These are phyloP conservation scores for Collybia sordida DNA, from an alignment of 768 basidiomycete genomes.

Conservation along the genomic window DNA sequence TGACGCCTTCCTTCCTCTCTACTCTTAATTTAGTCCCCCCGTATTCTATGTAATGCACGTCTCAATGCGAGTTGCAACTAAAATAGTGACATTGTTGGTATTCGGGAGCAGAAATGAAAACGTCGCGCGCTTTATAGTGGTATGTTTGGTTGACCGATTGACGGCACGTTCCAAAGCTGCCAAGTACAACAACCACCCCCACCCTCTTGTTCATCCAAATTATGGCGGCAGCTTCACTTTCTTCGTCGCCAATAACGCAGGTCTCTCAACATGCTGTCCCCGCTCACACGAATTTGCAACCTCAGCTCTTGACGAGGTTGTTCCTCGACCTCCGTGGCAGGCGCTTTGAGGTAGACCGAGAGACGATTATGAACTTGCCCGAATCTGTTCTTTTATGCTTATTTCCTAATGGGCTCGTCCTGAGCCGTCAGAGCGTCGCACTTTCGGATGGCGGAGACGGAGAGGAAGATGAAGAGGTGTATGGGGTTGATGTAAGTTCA, in stretches of 20 bases:
- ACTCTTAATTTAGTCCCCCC: conserved; percentile 1
- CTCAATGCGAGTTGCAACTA: too few species aligned
- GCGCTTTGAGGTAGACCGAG: conserved; percentile 93
- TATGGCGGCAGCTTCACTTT: conserved; percentile 43
- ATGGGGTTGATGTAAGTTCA: conserved; percentile 88
- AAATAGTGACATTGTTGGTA: too few species aligned
- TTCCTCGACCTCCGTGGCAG: conserved; percentile 89
- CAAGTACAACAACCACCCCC: conserved; percentile 8
- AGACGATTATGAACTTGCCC: conserved; percentile 97
- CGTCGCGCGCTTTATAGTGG: too few species aligned
- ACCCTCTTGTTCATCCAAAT: not conserved
- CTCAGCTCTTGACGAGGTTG: conserved; percentile 84
- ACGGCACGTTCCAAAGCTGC: not conserved
- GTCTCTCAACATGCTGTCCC: conserved; percentile 65
- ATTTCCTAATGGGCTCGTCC: conserved; percentile 95
- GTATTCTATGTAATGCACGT: conserved; percentile 12
- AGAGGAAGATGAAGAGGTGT: conserved; percentile 89
- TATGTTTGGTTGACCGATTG: not conserved
- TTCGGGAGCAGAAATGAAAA: too few species aligned
- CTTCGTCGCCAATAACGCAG: conserved; percentile 54
- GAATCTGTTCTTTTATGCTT: conserved; percentile 95
- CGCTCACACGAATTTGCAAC: conserved; percentile 72
- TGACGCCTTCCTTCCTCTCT: conserved; percentile 3
- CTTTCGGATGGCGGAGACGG: conserved; percentile 72
- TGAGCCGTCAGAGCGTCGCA: conserved; percentile 82